Evolutionary conservation across 257 asterid genomes (phyloP), one percentile per base, ranked within the genome.

Genomic region (Gynochthodes officinalis): DNA sequence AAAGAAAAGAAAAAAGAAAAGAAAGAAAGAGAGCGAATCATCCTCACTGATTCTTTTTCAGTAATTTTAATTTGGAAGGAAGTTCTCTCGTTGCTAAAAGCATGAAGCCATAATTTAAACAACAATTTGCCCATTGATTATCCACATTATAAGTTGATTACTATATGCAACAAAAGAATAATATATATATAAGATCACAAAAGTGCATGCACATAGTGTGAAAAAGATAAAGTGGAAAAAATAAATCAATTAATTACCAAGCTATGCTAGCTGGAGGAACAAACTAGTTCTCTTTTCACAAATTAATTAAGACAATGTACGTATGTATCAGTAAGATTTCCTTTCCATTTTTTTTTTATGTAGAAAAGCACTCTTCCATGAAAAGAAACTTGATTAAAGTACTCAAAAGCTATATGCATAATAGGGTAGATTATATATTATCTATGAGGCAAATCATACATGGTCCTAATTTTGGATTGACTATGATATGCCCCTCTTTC

Each of bases 61-160:
- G n/a, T n/a, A n/a, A n/a, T n/a, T n/a, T n/a, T n/a, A n/a, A n/a
- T n/a, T n/a, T n/a, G n/a, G n/a, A n/a, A n/a, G n/a, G n/a, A n/a
- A n/a, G n/a, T n/a, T n/a, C n/a, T n/a, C n/a, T n/a, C n/a, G n/a
- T n/a, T n/a, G n/a, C n/a, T n/a, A n/a, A n/a, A n/a, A n/a, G n/a
- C n/a, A n/a, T n/a, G n/a, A n/a, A 67, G 33, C 64, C 72, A 63
- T 43, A 23, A 49, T 62, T 78, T 55, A 60, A 62, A 32, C 53
- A 42, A 3, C 53, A 42, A 49, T 68, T 32, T 42, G 55, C 33
- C 5, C 43, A 9, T 13, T 55, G 4, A 0, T 14, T 12, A 4
- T 49, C 16, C 18, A 49, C 16, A 48, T 48, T 14, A 11, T 9
- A 12, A 16, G n/a, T 48, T 12, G 0, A 21, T 48, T 48, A 48